A percentile compares a stretch with the other conserved stretches of the same genome.
Evolutionary conservation across 805 yeast genomes (phyloP).

Genomic region (Pachysolen tannophilus): DNA sequence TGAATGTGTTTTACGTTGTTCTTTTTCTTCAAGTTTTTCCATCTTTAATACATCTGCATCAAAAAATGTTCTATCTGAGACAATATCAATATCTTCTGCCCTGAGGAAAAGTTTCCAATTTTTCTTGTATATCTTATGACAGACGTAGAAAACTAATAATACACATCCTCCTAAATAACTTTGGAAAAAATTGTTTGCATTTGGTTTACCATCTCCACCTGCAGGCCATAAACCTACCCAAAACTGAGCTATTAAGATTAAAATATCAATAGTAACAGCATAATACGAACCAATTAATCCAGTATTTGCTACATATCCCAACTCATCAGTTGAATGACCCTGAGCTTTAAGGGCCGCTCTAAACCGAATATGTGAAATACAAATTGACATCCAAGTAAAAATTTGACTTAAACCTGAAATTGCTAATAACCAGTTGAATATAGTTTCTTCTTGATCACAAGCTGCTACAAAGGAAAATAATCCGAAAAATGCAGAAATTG

Average conservation of each 20-base stretch:
- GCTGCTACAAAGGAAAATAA: conserved; percentile 54
- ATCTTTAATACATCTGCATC: conserved; percentile 45
- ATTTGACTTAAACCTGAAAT: conserved; percentile 50
- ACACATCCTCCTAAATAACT: conserved; percentile 42
- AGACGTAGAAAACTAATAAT: conserved; percentile 35
- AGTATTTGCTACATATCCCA: conserved; percentile 43
- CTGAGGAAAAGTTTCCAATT: conserved; percentile 30
- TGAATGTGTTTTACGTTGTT: conserved; percentile 22
- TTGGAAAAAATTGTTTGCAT: conserved; percentile 40
- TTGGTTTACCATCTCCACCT: conserved; percentile 29
- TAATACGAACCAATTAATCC: conserved; percentile 48
- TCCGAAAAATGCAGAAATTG: conserved; percentile 43
- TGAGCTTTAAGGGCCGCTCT: conserved; percentile 46
- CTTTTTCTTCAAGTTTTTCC: conserved; percentile 46
- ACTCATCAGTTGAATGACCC: conserved; percentile 38
- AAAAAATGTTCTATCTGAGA: conserved; percentile 51
- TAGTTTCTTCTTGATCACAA: conserved; percentile 38
- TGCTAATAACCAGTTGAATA: conserved; percentile 52
- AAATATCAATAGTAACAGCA: conserved; percentile 37
- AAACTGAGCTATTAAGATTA: conserved; percentile 48
- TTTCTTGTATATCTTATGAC: conserved; percentile 40
- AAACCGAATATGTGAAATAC: conserved; percentile 46
- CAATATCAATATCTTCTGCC: conserved; percentile 48
- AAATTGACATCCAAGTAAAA: conserved; percentile 50
- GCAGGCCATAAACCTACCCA: conserved; percentile 57